Percentiles rank a stretch among this genome's conserved stretches.
Conservation (phyloP, 345 rosid genomes). For the Boechera stricta region DNA sequence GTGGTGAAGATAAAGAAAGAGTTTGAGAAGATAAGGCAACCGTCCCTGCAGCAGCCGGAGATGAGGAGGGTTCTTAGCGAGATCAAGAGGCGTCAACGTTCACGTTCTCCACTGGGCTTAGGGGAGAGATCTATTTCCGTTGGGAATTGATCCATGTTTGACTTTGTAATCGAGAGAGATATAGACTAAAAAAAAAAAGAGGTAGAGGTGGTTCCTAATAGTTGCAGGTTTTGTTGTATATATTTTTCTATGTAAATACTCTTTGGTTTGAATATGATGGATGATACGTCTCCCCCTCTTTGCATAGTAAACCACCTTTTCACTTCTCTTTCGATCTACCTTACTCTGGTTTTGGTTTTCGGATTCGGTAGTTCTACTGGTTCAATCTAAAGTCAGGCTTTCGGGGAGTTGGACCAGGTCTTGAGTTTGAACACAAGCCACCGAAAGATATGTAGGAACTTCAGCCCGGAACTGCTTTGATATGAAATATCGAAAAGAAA, state of each 20-base stretch:
- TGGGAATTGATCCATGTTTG: constrained; percentile 40
- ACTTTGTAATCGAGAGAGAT: neutral
- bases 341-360: neutral
- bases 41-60: constrained; percentile 57
- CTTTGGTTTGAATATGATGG: constrained; percentile 18
- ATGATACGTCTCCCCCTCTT: constrained; percentile 11
- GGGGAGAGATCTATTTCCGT: constrained; percentile 61
- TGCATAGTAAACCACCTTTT: neutral
- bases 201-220: constrained; percentile 5
- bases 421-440: neutral
- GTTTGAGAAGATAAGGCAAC: constrained; percentile 53
- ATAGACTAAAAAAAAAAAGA: neutral
- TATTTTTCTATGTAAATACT: constrained; percentile 23
- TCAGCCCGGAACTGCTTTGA: too few relatives aligned
- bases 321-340: constrained; percentile 3
- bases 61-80: constrained; percentile 50
- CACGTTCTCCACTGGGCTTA: constrained; percentile 66
- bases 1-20: constrained; percentile 68
- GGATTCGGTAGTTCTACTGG: neutral
- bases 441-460: too few relatives aligned
- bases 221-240: constrained; percentile 32
- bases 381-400: neutral
- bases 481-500: neutral
- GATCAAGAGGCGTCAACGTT: constrained; percentile 52
- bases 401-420: neutral